These are phyloP conservation scores for Alternaria gaisen DNA, from an alignment of 2,329 filamentous ascomycete species.

Conservation along the genomic window DNA sequence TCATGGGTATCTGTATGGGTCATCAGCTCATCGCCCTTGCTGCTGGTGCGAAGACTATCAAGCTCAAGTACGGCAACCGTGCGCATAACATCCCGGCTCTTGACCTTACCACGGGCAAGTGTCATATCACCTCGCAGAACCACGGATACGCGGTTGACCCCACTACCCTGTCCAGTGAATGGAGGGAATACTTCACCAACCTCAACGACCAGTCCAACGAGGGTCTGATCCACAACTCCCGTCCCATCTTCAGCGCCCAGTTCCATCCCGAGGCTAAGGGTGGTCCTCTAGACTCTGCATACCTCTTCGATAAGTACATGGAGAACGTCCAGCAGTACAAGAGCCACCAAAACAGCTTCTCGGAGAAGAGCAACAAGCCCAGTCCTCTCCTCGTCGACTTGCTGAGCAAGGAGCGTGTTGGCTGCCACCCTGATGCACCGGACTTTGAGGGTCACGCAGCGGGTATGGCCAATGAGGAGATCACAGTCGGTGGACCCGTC, in stretches of 20 bases:
- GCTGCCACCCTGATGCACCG: slow-evolving; percentile 65
- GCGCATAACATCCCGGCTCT: slow-evolving; percentile 98
- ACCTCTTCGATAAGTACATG: slow-evolving; percentile 96
- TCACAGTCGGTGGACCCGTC: slow-evolving; percentile 39
- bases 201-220: slow-evolving; percentile 98
- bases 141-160: slow-evolving; percentile 96
- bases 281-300: slow-evolving; percentile 92
- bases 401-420: slow-evolving; percentile 92
- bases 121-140: slow-evolving; percentile 98
- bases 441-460: slow-evolving; percentile 46
- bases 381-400: slow-evolving; percentile 89
- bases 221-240: slow-evolving; percentile 94
- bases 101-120: slow-evolving; percentile 93
- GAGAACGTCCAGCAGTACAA: slow-evolving; percentile 91
- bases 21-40: slow-evolving; percentile 95
- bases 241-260: slow-evolving; percentile 97
- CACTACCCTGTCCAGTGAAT: slow-evolving; percentile 80
- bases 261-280: slow-evolving; percentile 99
- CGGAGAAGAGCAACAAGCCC: slow-evolving; percentile 83
- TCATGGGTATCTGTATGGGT: slow-evolving; percentile 98
- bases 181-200: slow-evolving; percentile 99
- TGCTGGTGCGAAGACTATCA: slow-evolving; percentile 86
- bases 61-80: slow-evolving; percentile 99
- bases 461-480: slow-evolving; percentile 38
- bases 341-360: slow-evolving; percentile 76